These are phyloP conservation scores for Paraphaeosphaeria minitans DNA, from an alignment of 2,329 filamentous ascomycete genomes.

Conservation along the genomic window DNA sequence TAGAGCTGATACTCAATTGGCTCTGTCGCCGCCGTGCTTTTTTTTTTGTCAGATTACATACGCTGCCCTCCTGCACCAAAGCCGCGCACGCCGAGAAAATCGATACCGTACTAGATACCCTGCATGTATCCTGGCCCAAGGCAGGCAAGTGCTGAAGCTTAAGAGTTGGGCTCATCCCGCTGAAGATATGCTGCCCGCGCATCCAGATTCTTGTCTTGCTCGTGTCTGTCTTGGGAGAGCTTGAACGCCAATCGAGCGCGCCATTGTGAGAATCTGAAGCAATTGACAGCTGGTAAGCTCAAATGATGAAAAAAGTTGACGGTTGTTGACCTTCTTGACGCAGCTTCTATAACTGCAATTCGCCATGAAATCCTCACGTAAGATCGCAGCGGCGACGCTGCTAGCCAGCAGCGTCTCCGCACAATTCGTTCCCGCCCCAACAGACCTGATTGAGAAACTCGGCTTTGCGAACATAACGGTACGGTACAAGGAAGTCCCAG, in stretches of 20 bases:
- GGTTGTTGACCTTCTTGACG: background rate
- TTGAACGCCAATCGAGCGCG: background rate
- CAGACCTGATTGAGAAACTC: constrained; percentile 50
- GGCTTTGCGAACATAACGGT: constrained; percentile 58
- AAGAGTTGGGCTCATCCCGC: constrained; percentile 2
- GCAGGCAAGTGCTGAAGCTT: background rate
- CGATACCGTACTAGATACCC: no score
- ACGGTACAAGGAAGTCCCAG: constrained; percentile 62
- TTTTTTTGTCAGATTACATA: no score
- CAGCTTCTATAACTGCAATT: background rate
- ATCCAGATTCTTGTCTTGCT: background rate
- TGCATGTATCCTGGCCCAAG: background rate
- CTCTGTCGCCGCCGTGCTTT: no score
- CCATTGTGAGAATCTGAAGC: background rate
- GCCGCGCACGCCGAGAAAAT: no score
- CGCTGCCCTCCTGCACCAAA: no score
- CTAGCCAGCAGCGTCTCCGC: constrained; percentile 27
- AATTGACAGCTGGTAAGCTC: background rate
- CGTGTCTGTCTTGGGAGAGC: background rate
- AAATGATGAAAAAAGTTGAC: background rate
- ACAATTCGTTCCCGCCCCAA: constrained; percentile 55
- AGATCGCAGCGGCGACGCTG: constrained; percentile 4
- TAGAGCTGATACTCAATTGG: no score
- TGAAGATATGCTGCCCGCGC: background rate
- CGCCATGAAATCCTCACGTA: constrained; percentile 2